Evolutionary conservation across 805 yeast genomes (phyloP), one percentile per base, ranked within the genome.

Genomic region (Nakazawaea wickerhamii): DNA sequence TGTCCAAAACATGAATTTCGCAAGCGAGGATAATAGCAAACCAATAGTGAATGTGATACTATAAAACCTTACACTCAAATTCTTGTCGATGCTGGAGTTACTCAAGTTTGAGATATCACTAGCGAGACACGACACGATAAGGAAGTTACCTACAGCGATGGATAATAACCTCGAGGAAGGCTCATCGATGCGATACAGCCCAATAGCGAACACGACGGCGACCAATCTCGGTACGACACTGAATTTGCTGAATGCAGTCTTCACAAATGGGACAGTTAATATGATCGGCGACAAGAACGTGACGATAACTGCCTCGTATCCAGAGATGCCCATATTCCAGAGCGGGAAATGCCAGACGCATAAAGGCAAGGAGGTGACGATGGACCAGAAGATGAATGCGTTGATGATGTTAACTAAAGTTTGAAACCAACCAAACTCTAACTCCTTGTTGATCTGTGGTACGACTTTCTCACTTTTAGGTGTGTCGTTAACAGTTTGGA

Each of bases 291-390:
- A 71, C 9, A 79, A 41, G 30, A 80, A 65, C 18, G 79, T 64
- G 5, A 77, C 56, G 36, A 87, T 68, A 3, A 79, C 73, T 0
- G 84, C 84, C 63, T 93, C 99, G 59, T 85, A 90, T 4, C 99
- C 99, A 2, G 95, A 84, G 35, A 93, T 83, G 5, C 97, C 98
- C 97, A 93, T 89, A 58, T 84, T 77, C 99, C 99, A 93, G 48
- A 93, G 69, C 9, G 99, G 99, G 71, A 93, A 93, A 66, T 86
- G 87, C 99, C 99, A 93, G 39, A 93, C 80, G 55, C 93, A 80
- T 44, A 93, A 73, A 34, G 88, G 83, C 46, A 93, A 67, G 0
- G 96, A 77, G 3, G 98, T 84, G 33, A 79, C 49, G 18, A 81
- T 80, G 0, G 97, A 72, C 96, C 97, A 93, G 59, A 86, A 87